Base-by-base conservation (phyloP, 1,139 yeast genomes). In the Protomyces inouyei region DNA sequence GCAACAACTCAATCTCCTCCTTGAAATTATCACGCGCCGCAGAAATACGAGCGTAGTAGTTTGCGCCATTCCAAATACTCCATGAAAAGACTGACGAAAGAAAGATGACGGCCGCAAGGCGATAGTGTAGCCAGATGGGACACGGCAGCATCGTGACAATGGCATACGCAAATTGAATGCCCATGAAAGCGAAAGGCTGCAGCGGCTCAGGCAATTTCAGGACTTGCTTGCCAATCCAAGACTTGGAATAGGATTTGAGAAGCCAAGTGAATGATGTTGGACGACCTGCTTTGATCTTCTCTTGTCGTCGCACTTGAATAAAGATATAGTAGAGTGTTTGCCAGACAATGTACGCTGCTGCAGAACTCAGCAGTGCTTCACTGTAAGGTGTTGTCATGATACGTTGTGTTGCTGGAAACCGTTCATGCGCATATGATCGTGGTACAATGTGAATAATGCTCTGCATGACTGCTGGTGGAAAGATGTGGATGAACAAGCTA, bases 41-140 rank as follows among this genome's bases (percentile, higher is more conserved):
- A 76, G 92, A 93, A 53, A 87, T 87, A 72, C 93, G 98, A 66
- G 93, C 82, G 73, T 93, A 93, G 73, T 89, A 93, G 0, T 96
- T 89, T 1, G 98, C 98, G 40, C 98, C 98, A 70, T 93, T 92
- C 74, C 87, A 89, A 59, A 91, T 81, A 1, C 98, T 95, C 76
- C 85, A 82, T 45, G 85, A 75, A 71, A 91, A 90, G 35, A 93
- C 89, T 64, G 82, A 79, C 2, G 84, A 75, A 67, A 93, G 82
- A 73, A 91, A 92, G 0, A 80, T 71, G 0, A 87, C 84, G 52
- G 95, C 89, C 0, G 88, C 82, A 65, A 79, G 77, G 71, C 86
- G 86, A 73, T 85, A 82, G 55, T 81, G 79, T 75, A 88, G 89
- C 88, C 96, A 89, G 32, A 93, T 73, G 0, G 97, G 96, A 71